phyloP scores from a whole-genome alignment of 2,329 filamentous ascomycete genomes.

The Ambrosiella beaveri region DNA sequence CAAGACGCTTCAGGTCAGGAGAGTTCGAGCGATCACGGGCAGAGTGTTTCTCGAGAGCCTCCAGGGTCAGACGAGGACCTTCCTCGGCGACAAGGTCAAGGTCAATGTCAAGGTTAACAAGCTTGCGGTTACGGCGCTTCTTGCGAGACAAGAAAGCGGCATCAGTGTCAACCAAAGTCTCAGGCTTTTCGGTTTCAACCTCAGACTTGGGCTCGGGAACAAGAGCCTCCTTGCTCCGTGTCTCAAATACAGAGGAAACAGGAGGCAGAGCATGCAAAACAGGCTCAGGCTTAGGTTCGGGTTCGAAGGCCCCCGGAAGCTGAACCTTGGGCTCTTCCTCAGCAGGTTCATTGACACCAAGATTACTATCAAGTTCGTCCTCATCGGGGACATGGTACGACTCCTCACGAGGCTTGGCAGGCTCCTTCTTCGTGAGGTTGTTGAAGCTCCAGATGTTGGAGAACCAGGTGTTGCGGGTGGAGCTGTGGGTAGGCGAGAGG shows the following conservation, averaged over 20 bases:
- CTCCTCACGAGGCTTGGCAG: neutral
- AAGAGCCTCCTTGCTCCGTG: too few relatives aligned
- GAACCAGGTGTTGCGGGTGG: neutral
- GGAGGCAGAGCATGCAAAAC: too few relatives aligned
- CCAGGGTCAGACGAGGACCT: constrained; percentile 6
- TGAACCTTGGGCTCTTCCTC: neutral
- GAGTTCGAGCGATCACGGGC: neutral
- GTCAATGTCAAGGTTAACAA: neutral
- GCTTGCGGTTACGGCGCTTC: constrained; percentile 3
- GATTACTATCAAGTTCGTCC: constrained; percentile 1
- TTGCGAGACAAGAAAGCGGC: neutral
- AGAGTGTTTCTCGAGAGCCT: constrained; percentile 9
- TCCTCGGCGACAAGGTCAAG: neutral
- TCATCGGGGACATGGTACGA: neutral
- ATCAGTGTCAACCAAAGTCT: neutral
- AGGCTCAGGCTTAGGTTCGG: too few relatives aligned
- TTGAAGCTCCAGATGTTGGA: neutral
- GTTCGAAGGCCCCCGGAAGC: neutral
- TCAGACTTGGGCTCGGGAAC: too few relatives aligned
- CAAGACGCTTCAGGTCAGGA: neutral
- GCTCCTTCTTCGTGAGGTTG: neutral
- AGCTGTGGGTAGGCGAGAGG: constrained; percentile 1
- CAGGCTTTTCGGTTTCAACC: neutral
- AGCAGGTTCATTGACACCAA: neutral
- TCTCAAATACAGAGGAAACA: too few relatives aligned